Percentiles rank a stretch among this genome's conserved stretches.
These are phyloP conservation scores for Lunularia cruciata DNA, from an alignment of 225 moss, liverwort and hornwort species.

Conservation along the genomic window DNA sequence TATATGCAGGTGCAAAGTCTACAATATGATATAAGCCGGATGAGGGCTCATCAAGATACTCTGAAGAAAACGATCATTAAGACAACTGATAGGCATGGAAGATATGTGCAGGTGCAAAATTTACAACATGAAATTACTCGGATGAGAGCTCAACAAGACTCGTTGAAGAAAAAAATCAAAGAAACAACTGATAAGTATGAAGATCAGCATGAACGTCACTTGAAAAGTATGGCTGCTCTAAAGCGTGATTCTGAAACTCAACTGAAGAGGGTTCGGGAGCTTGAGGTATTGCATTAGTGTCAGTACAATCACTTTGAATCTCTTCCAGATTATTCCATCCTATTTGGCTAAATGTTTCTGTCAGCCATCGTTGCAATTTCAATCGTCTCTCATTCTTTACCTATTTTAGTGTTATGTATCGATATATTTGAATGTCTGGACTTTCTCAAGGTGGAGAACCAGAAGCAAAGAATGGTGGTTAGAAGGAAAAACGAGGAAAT, in stretches of 20 bases:
- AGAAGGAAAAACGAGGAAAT: conserved; percentile 61
- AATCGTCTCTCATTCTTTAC: not conserved
- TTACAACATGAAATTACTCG: conserved; percentile 71
- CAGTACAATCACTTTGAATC: too few relatives aligned
- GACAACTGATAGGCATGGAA: conserved; percentile 44
- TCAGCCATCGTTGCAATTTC: not conserved
- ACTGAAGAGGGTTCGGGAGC: conserved; percentile 53
- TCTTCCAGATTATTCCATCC: too few relatives aligned
- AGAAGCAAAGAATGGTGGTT: conserved; percentile 57
- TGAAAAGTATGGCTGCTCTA: conserved; percentile 59
- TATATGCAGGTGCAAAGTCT: not conserved
- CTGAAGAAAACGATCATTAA: conserved; percentile 48
- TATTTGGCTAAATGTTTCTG: too few relatives aligned
- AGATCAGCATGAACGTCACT: conserved; percentile 67
- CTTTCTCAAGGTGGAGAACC: conserved; percentile 65
- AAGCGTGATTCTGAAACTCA: conserved; percentile 65
- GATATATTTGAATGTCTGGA: not conserved
- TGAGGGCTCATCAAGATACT: conserved; percentile 36
- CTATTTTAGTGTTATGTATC: not conserved
- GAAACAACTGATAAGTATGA: conserved; percentile 79
- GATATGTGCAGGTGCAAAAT: conserved; percentile 59
- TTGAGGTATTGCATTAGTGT: conserved; percentile 42
- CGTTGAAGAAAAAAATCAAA: conserved; percentile 66
- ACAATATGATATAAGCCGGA: not conserved
- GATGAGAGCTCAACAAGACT: conserved; percentile 75